Conservation (phyloP, 116 monocot species). For the Posidonia oceanica region DNA sequence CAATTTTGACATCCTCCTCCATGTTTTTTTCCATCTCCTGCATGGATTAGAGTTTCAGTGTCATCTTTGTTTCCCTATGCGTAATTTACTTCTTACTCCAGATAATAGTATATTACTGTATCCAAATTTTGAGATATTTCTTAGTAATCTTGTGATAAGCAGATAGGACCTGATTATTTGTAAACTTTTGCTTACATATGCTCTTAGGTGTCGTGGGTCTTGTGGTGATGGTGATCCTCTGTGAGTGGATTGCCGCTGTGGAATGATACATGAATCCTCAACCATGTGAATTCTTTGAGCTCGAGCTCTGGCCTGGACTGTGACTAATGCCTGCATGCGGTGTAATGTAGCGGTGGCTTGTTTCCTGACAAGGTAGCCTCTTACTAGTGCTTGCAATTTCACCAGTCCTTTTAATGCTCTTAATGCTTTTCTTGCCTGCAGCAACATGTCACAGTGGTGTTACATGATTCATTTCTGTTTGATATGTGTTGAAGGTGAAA, state of each 20-base stretch:
- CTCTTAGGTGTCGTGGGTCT: constrained; percentile 17
- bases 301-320: constrained; percentile 56
- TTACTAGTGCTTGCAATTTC: constrained; percentile 81
- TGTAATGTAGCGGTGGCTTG: constrained; percentile 71
- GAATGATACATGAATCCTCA: constrained; percentile 18
- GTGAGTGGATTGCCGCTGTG: constrained; percentile 16
- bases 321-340: constrained; percentile 76
- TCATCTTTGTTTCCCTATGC: background rate
- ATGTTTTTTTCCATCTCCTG: constrained; percentile 42
- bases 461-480: background rate
- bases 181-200: constrained; percentile 32
- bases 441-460: background rate
- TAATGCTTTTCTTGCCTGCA: constrained; percentile 86
- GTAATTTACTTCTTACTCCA: background rate
- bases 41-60: background rate
- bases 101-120: background rate
- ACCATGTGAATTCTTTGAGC: constrained; percentile 35
- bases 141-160: background rate
- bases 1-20: constrained; percentile 54
- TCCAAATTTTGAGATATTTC: background rate
- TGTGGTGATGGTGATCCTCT: constrained; percentile 36
- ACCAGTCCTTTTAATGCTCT: constrained; percentile 81
- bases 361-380: constrained; percentile 80
- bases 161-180: too few species aligned
- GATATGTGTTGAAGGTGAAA: too few species aligned